Evolutionary conservation across 306 rosid genomes (phyloP).

Genomic region (Alnus rubra): DNA sequence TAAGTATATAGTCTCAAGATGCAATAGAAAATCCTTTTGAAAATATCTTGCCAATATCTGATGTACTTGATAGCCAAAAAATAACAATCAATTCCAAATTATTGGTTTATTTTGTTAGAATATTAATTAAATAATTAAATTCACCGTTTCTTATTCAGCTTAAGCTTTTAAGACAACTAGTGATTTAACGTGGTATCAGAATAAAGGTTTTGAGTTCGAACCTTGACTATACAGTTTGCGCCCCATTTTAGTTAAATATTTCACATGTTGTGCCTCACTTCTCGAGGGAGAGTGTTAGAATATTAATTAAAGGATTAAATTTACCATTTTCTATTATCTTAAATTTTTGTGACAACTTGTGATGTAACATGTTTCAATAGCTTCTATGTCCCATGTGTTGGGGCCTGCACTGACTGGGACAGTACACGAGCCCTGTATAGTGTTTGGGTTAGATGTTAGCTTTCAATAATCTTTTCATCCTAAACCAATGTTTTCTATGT

Average conservation of each 20-base stretch:
- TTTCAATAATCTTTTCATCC: background rate
- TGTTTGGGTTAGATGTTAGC: background rate
- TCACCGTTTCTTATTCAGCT: no score
- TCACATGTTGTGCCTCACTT: no score
- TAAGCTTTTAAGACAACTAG: no score
- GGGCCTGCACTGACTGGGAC: background rate
- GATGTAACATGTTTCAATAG: background rate
- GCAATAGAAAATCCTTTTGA: background rate
- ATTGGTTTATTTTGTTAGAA: background rate
- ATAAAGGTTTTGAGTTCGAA: no score
- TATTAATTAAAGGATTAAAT: no score
- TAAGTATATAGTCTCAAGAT: background rate
- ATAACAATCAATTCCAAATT: background rate
- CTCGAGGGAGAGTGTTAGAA: no score
- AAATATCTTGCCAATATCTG: background rate
- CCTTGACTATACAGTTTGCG: no score
- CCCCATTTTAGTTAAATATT: no score
- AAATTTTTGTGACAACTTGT: no score
- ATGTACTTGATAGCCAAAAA: background rate
- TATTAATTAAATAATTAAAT: no score
- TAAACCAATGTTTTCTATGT: background rate
- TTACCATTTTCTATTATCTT: no score
- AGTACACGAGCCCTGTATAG: background rate
- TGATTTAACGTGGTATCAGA: no score
- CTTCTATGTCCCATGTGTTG: slow-evolving; percentile 11